phyloP scores from a whole-genome alignment of 306 rosid species.

The Vachellia collinsii region DNA sequence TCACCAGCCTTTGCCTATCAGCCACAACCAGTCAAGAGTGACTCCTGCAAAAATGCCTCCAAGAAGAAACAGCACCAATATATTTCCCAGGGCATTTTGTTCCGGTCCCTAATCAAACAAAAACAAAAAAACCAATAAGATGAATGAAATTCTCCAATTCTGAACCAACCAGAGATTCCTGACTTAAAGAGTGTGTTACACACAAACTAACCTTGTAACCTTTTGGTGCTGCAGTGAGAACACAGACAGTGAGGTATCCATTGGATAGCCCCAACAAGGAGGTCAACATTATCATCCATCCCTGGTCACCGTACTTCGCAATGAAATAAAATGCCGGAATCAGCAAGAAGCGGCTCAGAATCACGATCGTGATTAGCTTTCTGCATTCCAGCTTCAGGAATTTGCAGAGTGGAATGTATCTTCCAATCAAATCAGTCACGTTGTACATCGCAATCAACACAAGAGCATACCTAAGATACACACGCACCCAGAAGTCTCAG shows the following conservation, averaged over 20 bases:
- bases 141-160: background rate
- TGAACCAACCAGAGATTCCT: background rate
- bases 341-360: conserved; percentile 70
- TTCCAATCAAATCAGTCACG: conserved; percentile 74
- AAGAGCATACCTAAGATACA: conserved; percentile 69
- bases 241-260: conserved; percentile 89
- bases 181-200: background rate
- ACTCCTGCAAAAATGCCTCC: conserved; percentile 92
- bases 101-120: conserved; percentile 78
- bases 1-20: conserved; percentile 91
- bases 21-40: conserved; percentile 89
- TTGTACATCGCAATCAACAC: conserved; percentile 84
- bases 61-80: conserved; percentile 74
- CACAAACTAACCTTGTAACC: conserved; percentile 78
- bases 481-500: background rate
- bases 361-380: conserved; percentile 46
- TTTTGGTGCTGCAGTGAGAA: conserved; percentile 88
- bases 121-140: background rate
- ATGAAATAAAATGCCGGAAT: conserved; percentile 88
- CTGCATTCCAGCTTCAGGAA: conserved; percentile 67
- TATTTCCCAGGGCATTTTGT: conserved; percentile 92
- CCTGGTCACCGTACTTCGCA: conserved; percentile 82
- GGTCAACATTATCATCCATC: conserved; percentile 89
- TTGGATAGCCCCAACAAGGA: conserved; percentile 81
- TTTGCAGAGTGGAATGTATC: conserved; percentile 71